Evolutionary conservation across 805 yeast species (phyloP).

Genomic region (Yarrowia deformans): DNA sequence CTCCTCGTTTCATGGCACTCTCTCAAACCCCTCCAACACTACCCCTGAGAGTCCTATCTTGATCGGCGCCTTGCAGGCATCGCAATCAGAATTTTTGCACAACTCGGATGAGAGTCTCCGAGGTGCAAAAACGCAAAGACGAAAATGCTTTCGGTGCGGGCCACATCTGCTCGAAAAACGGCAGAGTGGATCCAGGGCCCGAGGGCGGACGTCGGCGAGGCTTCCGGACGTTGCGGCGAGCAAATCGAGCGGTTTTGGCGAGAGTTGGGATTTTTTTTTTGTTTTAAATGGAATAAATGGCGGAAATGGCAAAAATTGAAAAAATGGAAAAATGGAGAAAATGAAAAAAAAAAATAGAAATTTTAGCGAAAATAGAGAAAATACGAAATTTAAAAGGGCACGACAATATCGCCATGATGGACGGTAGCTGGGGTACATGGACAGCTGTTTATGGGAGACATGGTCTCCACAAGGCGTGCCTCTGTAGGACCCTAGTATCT

Average conservation of each 20-base stretch:
- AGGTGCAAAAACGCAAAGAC: neutral
- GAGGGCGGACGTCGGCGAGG: too few relatives aligned
- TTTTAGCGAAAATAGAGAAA: too few relatives aligned
- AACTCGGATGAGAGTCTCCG: neutral
- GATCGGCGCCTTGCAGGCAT: slow-evolving; percentile 25
- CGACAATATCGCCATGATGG: too few relatives aligned
- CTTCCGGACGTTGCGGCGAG: slow-evolving; percentile 1
- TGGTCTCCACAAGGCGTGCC: too few relatives aligned
- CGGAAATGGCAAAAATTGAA: too few relatives aligned
- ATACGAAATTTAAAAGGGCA: too few relatives aligned
- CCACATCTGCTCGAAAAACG: neutral
- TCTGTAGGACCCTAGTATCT: too few relatives aligned
- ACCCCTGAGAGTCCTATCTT: slow-evolving; percentile 1
- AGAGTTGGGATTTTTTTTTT: neutral
- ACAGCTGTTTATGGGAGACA: too few relatives aligned
- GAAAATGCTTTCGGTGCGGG: neutral
- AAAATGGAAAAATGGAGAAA: too few relatives aligned
- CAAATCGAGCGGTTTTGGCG: neutral
- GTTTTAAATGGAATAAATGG: too few relatives aligned
- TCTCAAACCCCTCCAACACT: neutral
- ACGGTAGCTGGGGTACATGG: too few relatives aligned
- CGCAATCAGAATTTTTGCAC: neutral
- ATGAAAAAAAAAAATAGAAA: too few relatives aligned
- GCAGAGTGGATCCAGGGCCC: neutral
- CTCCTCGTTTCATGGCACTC: neutral